These are phyloP conservation scores for Aspergillus egyptiacus DNA, from an alignment of 495 filamentous ascomycete genomes.

Conservation along the genomic window DNA sequence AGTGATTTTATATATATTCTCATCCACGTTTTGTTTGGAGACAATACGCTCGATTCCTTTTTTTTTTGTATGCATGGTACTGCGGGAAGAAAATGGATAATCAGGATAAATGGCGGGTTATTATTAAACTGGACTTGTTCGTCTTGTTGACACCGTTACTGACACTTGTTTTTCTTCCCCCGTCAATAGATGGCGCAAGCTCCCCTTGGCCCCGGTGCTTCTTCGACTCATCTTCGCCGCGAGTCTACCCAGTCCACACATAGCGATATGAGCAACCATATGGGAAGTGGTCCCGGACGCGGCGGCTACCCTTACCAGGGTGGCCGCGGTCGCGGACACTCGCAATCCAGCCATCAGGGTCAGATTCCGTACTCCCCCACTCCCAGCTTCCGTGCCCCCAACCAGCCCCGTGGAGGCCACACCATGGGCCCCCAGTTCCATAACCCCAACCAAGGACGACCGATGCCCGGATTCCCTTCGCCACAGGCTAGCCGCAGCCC, in stretches of 20 bases:
- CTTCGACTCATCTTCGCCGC: constrained; percentile 68
- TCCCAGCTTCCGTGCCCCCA: constrained; percentile 52
- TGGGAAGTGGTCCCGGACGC: constrained; percentile 47
- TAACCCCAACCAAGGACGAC: constrained; percentile 46
- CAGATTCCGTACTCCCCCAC: constrained; percentile 64
- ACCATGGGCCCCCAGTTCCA: constrained; percentile 63
- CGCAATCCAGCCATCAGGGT: constrained; percentile 51
- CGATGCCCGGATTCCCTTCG: constrained; percentile 45
- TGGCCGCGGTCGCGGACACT: constrained; percentile 65
- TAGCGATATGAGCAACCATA: constrained; percentile 63
- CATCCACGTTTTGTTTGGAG: background rate
- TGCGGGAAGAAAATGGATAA: background rate
- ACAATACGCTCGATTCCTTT: no score
- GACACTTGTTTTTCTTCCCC: constrained; percentile 22
- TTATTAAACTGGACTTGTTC: no score
- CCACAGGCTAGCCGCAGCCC: constrained; percentile 67
- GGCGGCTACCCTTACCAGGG: constrained; percentile 51
- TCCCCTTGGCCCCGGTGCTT: constrained; percentile 53
- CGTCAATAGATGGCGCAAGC: constrained; percentile 52
- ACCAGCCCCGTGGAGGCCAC: constrained; percentile 56
- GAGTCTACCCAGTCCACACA: constrained; percentile 78
- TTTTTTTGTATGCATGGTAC: no score
- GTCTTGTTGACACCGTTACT: no score
- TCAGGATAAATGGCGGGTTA: background rate
- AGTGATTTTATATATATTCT: constrained; percentile 26